phyloP scores from a whole-genome alignment of 768 basidiomycete species.

The Leccinum pellstonianum region DNA sequence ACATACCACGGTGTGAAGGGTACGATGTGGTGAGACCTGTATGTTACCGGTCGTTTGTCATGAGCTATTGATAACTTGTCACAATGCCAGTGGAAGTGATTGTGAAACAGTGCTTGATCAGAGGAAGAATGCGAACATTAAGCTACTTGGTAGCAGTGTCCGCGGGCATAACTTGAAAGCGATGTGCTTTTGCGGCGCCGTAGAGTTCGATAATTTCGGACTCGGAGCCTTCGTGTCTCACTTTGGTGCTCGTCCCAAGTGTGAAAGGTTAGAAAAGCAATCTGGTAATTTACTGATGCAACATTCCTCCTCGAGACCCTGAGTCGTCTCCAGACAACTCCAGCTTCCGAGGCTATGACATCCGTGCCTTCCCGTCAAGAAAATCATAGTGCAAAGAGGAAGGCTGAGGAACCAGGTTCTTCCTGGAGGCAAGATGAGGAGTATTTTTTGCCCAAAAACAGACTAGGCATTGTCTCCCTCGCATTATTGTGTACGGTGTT shows the following conservation, averaged over 20 bases:
- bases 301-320: not conserved
- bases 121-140: not conserved
- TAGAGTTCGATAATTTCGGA: not conserved
- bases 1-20: not conserved
- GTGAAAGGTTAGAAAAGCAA: not conserved
- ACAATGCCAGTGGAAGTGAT: not conserved
- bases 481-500: conserved; percentile 24
- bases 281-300: not conserved
- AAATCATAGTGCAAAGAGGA: not conserved
- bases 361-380: not conserved
- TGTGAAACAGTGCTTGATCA: not conserved
- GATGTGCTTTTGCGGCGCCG: not conserved
- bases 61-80: not conserved
- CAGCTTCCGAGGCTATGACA: not conserved
- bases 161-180: not conserved
- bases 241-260: not conserved
- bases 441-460: conserved; percentile 44
- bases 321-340: not conserved
- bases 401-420: conserved; percentile 34
- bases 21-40: not conserved
- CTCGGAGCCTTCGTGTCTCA: not conserved
- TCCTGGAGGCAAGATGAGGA: conserved; percentile 53
- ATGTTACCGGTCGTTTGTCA: not conserved
- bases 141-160: not conserved
- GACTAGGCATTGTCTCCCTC: conserved; percentile 16